Conservation (phyloP, 768 basidiomycete species). For the Sistotremastrum suecicum region DNA sequence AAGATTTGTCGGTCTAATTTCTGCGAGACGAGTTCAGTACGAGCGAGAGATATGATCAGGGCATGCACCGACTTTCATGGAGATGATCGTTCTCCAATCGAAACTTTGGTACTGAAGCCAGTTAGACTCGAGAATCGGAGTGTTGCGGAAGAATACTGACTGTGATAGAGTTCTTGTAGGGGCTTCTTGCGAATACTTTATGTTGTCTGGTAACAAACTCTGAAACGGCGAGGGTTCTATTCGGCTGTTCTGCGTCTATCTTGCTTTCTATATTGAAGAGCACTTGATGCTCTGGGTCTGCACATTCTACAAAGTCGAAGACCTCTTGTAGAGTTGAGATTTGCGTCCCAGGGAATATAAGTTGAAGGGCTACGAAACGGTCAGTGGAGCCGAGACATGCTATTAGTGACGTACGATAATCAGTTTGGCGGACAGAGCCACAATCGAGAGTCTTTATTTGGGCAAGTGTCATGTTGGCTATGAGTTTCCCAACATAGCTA, state of each 20-base stretch:
- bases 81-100: constrained; percentile 63
- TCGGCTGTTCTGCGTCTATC: constrained; percentile 39
- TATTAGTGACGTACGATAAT: constrained; percentile 36
- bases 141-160: constrained; percentile 21
- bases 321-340: constrained; percentile 64
- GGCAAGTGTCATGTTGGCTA: constrained; percentile 65
- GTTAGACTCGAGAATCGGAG: not conserved
- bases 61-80: constrained; percentile 42
- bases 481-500: constrained; percentile 54
- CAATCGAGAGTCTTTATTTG: constrained; percentile 75
- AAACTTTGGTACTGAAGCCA: constrained; percentile 57
- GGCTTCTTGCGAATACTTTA: constrained; percentile 39
- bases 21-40: constrained; percentile 17
- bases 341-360: constrained; percentile 51
- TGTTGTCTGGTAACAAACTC: constrained; percentile 53
- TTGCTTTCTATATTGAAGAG: constrained; percentile 74
- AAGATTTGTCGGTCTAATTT: constrained; percentile 38
- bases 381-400: not conserved
- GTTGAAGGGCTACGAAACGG: constrained; percentile 35
- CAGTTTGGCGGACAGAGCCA: constrained; percentile 46
- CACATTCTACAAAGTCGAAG: constrained; percentile 64
- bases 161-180: constrained; percentile 50
- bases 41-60: not conserved
- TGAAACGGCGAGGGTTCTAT: constrained; percentile 36
- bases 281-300: constrained; percentile 46